Evolutionary conservation across 129 eudicot genomes (phyloP).

Genomic region (Escallonia herrerae): DNA sequence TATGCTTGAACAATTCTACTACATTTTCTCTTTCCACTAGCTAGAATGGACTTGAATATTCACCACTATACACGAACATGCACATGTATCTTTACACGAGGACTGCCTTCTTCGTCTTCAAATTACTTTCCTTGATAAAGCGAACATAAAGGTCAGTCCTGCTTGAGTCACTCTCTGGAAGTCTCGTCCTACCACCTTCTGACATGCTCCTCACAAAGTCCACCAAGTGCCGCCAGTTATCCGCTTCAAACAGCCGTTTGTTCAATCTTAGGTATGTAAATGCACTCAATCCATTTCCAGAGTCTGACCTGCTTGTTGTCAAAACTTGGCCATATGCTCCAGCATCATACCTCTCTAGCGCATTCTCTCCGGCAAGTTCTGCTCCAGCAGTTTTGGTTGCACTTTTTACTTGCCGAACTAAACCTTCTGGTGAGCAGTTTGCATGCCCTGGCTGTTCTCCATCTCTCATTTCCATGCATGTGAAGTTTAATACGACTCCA

Average conservation of each 20-base stretch:
- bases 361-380: slow-evolving; percentile 88
- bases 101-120: slow-evolving; percentile 32
- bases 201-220: slow-evolving; percentile 76
- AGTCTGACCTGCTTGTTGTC: slow-evolving; percentile 62
- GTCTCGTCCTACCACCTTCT: slow-evolving; percentile 52
- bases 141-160: slow-evolving; percentile 71
- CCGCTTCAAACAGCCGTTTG: slow-evolving; percentile 67
- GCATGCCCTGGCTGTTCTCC: slow-evolving; percentile 74
- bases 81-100: slow-evolving; percentile 39
- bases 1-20: not conserved
- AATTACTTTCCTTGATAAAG: slow-evolving; percentile 31
- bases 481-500: slow-evolving; percentile 74
- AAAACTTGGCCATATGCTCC: slow-evolving; percentile 56
- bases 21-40: not conserved
- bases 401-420: slow-evolving; percentile 70
- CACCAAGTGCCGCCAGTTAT: slow-evolving; percentile 82
- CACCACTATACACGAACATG: not conserved
- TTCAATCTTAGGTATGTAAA: slow-evolving; percentile 83
- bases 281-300: slow-evolving; percentile 70
- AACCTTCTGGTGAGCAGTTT: slow-evolving; percentile 75
- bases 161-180: slow-evolving; percentile 49
- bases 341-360: slow-evolving; percentile 74
- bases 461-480: slow-evolving; percentile 98
- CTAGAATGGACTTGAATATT: not conserved
- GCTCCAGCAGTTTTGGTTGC: slow-evolving; percentile 60